Conservation (phyloP, 108 stramenopile species). For the Cylindrotheca closterium region DNA sequence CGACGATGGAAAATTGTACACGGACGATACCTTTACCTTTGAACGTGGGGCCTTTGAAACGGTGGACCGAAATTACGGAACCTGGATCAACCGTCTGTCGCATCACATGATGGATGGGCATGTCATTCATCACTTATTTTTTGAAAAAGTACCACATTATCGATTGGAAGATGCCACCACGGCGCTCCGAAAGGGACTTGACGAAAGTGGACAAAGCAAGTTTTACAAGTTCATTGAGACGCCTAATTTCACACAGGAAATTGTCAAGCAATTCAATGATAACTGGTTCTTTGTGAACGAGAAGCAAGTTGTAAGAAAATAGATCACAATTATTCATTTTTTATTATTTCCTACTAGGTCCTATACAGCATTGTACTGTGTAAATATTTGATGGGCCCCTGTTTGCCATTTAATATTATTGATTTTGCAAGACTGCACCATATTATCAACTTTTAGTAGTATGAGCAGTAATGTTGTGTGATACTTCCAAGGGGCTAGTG, state of each 20-base stretch:
- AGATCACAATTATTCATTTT: no score
- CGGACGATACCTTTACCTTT: slow-evolving; percentile 77
- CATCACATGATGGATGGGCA: slow-evolving; percentile 96
- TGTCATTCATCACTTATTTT: slow-evolving; percentile 92
- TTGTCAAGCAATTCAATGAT: slow-evolving; percentile 62
- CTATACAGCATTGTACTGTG: no score
- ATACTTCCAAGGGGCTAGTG: no score
- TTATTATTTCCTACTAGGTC: no score
- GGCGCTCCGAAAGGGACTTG: slow-evolving; percentile 39
- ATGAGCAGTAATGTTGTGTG: no score
- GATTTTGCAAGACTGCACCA: no score
- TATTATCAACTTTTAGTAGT: no score
- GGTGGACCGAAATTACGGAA: slow-evolving; percentile 85
- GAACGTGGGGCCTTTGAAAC: slow-evolving; percentile 85
- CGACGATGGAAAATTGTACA: slow-evolving; percentile 80
- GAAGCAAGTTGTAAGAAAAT: slow-evolving; percentile 50
- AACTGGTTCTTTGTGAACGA: slow-evolving; percentile 81
- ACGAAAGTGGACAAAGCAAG: slow-evolving; percentile 38
- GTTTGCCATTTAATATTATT: no score
- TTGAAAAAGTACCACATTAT: slow-evolving; percentile 88
- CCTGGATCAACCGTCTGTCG: slow-evolving; percentile 68
- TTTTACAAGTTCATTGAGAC: slow-evolving; percentile 63
- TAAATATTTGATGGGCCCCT: no score
- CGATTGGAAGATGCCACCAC: slow-evolving; percentile 62
- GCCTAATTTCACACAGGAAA: slow-evolving; percentile 61